A percentile compares a stretch with the other conserved stretches of the same genome.
Conservation (phyloP, 768 basidiomycete genomes). For the Tulasnella calospora region DNA sequence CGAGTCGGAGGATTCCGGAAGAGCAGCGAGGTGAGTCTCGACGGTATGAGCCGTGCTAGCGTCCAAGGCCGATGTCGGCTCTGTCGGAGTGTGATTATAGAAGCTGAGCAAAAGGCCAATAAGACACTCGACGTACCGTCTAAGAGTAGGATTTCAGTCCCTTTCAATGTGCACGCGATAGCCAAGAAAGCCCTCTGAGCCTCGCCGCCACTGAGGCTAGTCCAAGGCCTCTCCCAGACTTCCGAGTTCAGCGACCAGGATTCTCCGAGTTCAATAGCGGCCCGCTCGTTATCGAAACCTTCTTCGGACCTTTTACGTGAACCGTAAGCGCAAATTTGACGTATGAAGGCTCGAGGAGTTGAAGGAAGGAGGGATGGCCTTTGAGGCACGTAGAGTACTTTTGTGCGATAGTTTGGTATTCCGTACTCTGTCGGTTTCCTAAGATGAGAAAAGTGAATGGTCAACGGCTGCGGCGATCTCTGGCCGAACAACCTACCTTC, state of each 20-base stretch:
- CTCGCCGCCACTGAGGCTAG: constrained; percentile 79
- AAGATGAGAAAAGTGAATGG: not conserved
- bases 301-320: constrained; percentile 39
- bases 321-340: constrained; percentile 49
- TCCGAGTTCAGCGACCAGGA: constrained; percentile 62
- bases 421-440: constrained; percentile 32
- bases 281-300: constrained; percentile 22
- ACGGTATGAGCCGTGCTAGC: constrained; percentile 58
- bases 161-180: constrained; percentile 62
- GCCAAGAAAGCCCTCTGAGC: constrained; percentile 78
- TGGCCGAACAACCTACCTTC: constrained; percentile 48
- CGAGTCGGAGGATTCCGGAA: constrained; percentile 47
- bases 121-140: constrained; percentile 54
- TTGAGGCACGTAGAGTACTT: constrained; percentile 82
- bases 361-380: constrained; percentile 80
- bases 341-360: constrained; percentile 69
- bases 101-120: not conserved
- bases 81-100: constrained; percentile 39
- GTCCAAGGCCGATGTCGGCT: constrained; percentile 88
- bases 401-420: constrained; percentile 70
- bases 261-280: constrained; percentile 48
- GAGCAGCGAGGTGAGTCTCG: constrained; percentile 54
- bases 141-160: constrained; percentile 71
- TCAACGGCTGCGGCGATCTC: not conserved
- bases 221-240: constrained; percentile 78